Evolutionary conservation across 139 green algal genomes (phyloP), one percentile per base, ranked within the genome.

Genomic region (Trebouxia sp.): DNA sequence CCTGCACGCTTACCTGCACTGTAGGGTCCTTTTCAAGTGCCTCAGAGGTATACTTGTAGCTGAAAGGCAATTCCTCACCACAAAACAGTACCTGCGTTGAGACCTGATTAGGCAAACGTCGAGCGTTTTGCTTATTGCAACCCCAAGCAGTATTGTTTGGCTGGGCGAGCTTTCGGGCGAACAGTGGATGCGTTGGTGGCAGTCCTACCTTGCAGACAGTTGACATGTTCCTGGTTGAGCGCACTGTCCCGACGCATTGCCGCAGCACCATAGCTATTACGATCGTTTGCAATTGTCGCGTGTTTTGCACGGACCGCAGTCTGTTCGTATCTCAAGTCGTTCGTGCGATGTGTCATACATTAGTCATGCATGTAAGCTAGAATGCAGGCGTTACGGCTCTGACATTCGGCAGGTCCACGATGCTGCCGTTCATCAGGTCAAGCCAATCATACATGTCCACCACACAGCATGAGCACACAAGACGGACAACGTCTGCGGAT

Each of bases 51-150:
- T 65, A 79, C 17, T 65, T 17, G 14, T 43, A 79, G 28, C 72
- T 79, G 42, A 32, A 79, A 28, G 22, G 35, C 32, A 62, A 47
- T 32, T 79, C 45, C 15, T 79, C 48, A 3, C 45, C 45, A 26
- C 72, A 79, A 28, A 79, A 79, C 6, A 65, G 28, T 24, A 65
- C 45, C 41, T 77, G 41, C 67, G 55, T 77, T 1, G 7, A 20
- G 41, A 7, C 0, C 24, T 15, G 28, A 47, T 26, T 39, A 26
- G 41, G 10, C 15, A 22, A 41, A 41, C 38, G 39, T 20, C 26
- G 53, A 3, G 9, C 3, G 26, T 6, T 7, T 56, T 8, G 10
- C 17, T 22, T 30, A 28, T 74, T 47, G 66, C 6, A 32, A 24
- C 47, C 14, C 47, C 15, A n/a, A n/a, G n/a, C n/a, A n/a, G n/a